Conservation (phyloP, 2,329 filamentous ascomycete species). For the Fusarium sp. region DNA sequence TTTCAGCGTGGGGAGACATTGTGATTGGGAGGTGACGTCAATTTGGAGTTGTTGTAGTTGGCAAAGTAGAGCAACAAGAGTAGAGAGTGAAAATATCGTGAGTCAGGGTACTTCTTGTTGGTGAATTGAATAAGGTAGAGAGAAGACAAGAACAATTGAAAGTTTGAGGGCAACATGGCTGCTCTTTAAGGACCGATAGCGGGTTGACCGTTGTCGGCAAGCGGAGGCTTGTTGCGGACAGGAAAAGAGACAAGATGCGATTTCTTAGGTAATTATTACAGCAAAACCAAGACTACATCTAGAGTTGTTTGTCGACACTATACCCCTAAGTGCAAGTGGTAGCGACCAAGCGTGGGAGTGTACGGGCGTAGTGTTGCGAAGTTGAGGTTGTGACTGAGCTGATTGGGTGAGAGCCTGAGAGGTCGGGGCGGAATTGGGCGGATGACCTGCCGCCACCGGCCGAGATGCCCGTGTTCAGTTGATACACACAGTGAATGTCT, state of each 20-base stretch:
- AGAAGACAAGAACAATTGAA: not conserved
- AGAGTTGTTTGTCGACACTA: conserved; percentile 49
- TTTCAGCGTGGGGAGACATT: conserved; percentile 69
- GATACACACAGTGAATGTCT: not conserved
- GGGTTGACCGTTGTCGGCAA: conserved; percentile 17
- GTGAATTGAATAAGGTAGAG: not conserved
- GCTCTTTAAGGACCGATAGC: conserved; percentile 36
- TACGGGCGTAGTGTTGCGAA: conserved; percentile 29
- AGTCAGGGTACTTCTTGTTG: not conserved
- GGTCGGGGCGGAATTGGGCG: conserved; percentile 18
- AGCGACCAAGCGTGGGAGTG: conserved; percentile 45
- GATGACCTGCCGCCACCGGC: conserved; percentile 29
- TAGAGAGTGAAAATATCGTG: not conserved
- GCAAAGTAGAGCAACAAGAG: not conserved
- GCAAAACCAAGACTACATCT: conserved; percentile 19
- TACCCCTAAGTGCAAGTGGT: conserved; percentile 68
- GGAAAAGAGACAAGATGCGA: not conserved
- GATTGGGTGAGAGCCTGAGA: not conserved
- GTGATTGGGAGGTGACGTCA: not conserved
- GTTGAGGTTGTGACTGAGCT: conserved; percentile 4
- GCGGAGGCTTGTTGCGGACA: conserved; percentile 24
- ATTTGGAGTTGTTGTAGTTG: not conserved
- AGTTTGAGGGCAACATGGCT: conserved; percentile 7
- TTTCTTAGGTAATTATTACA: conserved; percentile 44
- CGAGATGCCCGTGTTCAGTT: not conserved